A percentile compares a stretch with the other conserved stretches of the same genome.
These are phyloP conservation scores for Rutstroemia sp. DNA, from an alignment of 2,329 filamentous ascomycete genomes.

Conservation along the genomic window DNA sequence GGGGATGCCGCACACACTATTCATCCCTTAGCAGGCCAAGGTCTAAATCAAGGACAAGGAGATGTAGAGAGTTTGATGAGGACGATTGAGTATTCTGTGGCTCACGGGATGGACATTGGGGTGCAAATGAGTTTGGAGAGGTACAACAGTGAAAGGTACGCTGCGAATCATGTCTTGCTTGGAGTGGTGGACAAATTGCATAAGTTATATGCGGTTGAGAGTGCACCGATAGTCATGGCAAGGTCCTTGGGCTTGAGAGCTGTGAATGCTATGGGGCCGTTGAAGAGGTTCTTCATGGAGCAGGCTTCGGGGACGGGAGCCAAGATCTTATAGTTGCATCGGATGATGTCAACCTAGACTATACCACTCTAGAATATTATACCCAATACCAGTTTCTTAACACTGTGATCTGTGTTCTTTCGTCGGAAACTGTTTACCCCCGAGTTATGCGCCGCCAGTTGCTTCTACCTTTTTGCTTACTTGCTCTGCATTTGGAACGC, in stretches of 20 bases:
- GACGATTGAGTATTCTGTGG: constrained; percentile 68
- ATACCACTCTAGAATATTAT: not conserved
- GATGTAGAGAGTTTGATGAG: constrained; percentile 75
- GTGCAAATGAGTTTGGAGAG: constrained; percentile 68
- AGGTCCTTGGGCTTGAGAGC: constrained; percentile 69
- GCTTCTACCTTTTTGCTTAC: not conserved
- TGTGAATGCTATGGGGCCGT: constrained; percentile 64
- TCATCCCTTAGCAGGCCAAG: constrained; percentile 90
- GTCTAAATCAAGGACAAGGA: constrained; percentile 85
- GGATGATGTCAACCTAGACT: not conserved
- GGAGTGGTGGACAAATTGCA: constrained; percentile 85
- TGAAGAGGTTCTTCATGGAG: constrained; percentile 85
- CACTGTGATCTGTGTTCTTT: too few species aligned
- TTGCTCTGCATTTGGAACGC: not conserved
- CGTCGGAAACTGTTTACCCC: too few species aligned
- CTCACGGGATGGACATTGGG: constrained; percentile 83
- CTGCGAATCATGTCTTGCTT: constrained; percentile 70
- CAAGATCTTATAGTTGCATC: constrained; percentile 34
- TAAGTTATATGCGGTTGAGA: constrained; percentile 78
- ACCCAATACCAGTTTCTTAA: too few species aligned
- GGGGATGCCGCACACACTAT: constrained; percentile 94
- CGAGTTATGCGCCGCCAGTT: not conserved
- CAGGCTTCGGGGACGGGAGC: constrained; percentile 51
- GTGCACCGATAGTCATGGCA: constrained; percentile 71
- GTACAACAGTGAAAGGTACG: constrained; percentile 76